A percentile compares a stretch with the other conserved stretches of the same genome.
Conservation (phyloP, 1,139 yeast species). For the Komagataea norvegica region DNA sequence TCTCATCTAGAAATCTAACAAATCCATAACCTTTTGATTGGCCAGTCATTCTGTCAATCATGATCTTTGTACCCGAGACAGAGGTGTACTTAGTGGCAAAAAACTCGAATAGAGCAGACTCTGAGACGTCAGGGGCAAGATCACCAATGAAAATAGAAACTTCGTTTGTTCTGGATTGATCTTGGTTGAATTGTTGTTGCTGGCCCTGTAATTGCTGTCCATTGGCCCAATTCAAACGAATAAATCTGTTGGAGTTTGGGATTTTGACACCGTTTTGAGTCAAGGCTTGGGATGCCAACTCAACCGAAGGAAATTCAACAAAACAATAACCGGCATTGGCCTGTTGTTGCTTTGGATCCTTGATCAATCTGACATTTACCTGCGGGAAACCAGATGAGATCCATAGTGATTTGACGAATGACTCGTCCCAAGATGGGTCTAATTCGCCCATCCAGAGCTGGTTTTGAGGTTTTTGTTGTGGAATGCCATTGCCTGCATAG, state of each 20-base stretch:
- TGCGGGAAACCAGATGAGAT: conserved; percentile 41
- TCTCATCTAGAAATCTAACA: conserved; percentile 70
- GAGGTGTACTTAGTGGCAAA: conserved; percentile 72
- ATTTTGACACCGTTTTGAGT: conserved; percentile 64
- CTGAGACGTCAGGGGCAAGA: conserved; percentile 71
- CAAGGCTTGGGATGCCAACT: conserved; percentile 67
- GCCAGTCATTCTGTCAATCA: conserved; percentile 75
- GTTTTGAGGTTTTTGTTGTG: conserved; percentile 1
- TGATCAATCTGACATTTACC: conserved; percentile 57
- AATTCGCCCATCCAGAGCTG: conserved; percentile 92
- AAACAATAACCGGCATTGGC: conserved; percentile 77
- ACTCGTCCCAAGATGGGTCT: conserved; percentile 82
- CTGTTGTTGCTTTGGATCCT: conserved; percentile 35
- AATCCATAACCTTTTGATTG: conserved; percentile 87
- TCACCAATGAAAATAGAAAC: conserved; percentile 85
- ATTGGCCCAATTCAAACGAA: conserved; percentile 84
- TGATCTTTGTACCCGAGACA: conserved; percentile 79
- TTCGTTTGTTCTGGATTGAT: conserved; percentile 32
- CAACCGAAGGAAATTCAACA: conserved; percentile 67
- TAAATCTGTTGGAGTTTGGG: conserved; percentile 55
- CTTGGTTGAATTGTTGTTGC: conserved; percentile 24
- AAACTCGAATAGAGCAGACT: conserved; percentile 57
- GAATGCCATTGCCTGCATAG: background rate
- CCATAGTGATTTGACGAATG: conserved; percentile 66
- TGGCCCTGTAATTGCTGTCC: conserved; percentile 33